A percentile compares a stretch with the other conserved stretches of the same genome.
phyloP scores from a whole-genome alignment of 345 rosid species.

The Erucastrum elatum region DNA sequence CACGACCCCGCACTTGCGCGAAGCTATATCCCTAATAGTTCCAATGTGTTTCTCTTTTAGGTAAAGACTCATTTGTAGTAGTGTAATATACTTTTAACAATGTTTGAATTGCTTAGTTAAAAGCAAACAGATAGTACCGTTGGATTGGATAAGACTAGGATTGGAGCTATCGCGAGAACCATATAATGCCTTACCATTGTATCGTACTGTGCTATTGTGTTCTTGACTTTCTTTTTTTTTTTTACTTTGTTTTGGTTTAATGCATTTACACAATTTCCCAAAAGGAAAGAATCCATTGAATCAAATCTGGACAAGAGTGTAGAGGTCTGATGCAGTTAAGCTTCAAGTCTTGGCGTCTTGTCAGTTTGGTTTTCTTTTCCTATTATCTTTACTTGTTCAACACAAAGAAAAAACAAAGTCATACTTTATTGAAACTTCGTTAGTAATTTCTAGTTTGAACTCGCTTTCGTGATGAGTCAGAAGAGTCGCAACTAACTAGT shows the following conservation, averaged over 20 bases:
- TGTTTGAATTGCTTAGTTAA: neutral
- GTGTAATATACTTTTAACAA: neutral
- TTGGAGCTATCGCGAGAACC: slow-evolving; percentile 25
- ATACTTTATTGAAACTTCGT: slow-evolving; percentile 27
- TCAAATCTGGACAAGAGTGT: slow-evolving; percentile 15
- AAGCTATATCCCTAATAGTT: too few relatives aligned
- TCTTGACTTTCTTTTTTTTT: neutral
- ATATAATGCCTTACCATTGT: slow-evolving; percentile 1
- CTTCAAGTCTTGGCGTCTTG: neutral
- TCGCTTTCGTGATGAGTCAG: slow-evolving; percentile 16
- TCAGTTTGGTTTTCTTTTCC: neutral
- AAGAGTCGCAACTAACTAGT: slow-evolving; percentile 14
- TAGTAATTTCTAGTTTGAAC: slow-evolving; percentile 22
- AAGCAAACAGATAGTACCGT: slow-evolving; percentile 12
- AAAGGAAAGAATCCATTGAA: neutral
- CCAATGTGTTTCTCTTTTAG: neutral
- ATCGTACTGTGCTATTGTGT: neutral
- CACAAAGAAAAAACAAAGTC: neutral
- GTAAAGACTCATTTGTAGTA: neutral
- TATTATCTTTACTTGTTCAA: neutral
- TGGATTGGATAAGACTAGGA: slow-evolving; percentile 26
- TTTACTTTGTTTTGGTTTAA: neutral
- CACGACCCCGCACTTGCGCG: too few relatives aligned
- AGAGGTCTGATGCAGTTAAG: slow-evolving; percentile 9
- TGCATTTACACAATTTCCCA: slow-evolving; percentile 6